Evolutionary conservation across 2,329 filamentous ascomycete genomes (phyloP).

Genomic region (Stagonosporopsis chrysanthemi): DNA sequence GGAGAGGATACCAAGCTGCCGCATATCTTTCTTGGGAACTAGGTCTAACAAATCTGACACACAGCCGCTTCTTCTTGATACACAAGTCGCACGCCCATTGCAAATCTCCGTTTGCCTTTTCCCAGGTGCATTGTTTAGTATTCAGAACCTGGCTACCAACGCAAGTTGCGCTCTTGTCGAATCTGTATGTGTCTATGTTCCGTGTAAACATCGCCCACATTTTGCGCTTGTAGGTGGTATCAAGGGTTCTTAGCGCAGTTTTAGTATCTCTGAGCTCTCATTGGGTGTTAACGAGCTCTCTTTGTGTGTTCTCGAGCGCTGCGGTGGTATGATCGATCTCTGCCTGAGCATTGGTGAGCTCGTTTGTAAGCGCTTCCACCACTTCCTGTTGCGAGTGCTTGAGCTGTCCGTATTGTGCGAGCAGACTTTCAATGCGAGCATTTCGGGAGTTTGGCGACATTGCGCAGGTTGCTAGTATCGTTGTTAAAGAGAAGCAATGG

Average conservation of each 20-base stretch:
- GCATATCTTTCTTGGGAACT: background rate
- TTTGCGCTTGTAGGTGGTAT: background rate
- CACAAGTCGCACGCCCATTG: background rate
- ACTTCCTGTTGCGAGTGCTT: background rate
- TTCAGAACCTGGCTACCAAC: background rate
- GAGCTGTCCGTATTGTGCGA: background rate
- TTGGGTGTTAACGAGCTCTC: too few species aligned
- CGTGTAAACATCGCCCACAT: background rate
- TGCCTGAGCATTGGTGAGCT: background rate
- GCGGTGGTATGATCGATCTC: background rate
- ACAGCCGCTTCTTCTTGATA: background rate
- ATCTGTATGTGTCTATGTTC: background rate
- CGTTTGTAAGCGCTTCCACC: background rate
- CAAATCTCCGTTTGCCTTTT: too few species aligned
- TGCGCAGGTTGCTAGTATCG: background rate
- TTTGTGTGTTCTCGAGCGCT: background rate
- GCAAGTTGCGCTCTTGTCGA: background rate
- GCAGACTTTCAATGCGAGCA: background rate
- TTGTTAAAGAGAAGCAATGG: background rate
- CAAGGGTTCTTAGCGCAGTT: background rate
- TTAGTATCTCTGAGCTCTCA: background rate
- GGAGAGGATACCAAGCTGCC: background rate
- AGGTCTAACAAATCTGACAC: background rate
- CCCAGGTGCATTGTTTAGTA: background rate
- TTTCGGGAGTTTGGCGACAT: background rate